Base-by-base conservation (phyloP, 1,139 yeast species). In the Nakaseomyces sp. region DNA sequence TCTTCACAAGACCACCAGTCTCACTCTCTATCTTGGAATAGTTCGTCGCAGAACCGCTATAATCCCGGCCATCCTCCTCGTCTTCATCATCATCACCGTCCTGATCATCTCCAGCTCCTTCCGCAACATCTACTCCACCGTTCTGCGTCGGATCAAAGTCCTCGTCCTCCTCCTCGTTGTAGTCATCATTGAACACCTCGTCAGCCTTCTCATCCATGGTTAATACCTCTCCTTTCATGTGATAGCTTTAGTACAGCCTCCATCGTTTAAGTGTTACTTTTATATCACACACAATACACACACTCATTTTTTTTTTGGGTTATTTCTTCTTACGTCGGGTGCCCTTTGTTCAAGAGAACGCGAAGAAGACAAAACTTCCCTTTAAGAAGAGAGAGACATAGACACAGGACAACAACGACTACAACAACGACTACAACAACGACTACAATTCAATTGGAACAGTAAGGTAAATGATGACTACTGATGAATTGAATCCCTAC, bases 131-230 rank as follows among this genome's bases (percentile, higher is more conserved):
- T 1, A n/a, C 29, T 26, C 29, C 29, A 26, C n/a, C 29, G 24
- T 22, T 50, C 4, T 51, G 53, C 13, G 50, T 55, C 13, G 83
- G 83, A 46, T 74, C 74, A 58, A 72, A 80, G 51, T 80, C 86
- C 43, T 76, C 82, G 47, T 79, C 84, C 35, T 79, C 85, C 43
- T 78, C 81, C 50, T 79, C 86, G 36, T 71, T 68, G 47, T 77
- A 76, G 9, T 60, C 68, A 25, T 67, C 73, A 5, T 62, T n/a
- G n/a, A n/a, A n/a, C n/a, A n/a, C n/a, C n/a, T n/a, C n/a, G n/a
- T n/a, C n/a, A n/a, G n/a, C n/a, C n/a, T n/a, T n/a, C n/a, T n/a
- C n/a, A n/a, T n/a, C n/a, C n/a, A n/a, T n/a, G n/a, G n/a, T n/a
- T n/a, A n/a, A n/a, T n/a, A n/a, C n/a, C n/a, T n/a, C n/a, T n/a